phyloP scores from a whole-genome alignment of 2,329 filamentous ascomycete genomes.

The Chrysoporthe austroafricana region DNA sequence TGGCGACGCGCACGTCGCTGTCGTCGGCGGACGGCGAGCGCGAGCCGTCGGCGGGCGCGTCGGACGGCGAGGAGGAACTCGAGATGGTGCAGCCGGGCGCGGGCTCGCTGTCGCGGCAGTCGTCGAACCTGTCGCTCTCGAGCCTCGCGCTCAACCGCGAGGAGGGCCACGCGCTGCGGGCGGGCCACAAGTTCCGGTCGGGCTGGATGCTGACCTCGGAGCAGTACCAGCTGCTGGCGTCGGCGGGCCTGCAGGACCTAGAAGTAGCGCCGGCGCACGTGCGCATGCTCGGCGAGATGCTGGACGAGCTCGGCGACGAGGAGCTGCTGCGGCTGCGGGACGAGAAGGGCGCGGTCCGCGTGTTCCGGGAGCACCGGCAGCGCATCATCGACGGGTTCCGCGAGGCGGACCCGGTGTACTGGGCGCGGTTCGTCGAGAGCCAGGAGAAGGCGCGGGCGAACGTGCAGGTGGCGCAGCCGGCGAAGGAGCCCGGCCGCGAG shows the following conservation, averaged over 20 bases:
- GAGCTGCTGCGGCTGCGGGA: slow-evolving; percentile 57
- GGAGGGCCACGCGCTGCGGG: slow-evolving; percentile 59
- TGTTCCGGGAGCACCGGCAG: slow-evolving; percentile 63
- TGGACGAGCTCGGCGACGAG: slow-evolving; percentile 66
- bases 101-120: slow-evolving; percentile 52
- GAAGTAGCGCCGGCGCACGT: slow-evolving; percentile 53
- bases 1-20: slow-evolving; percentile 34
- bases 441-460: slow-evolving; percentile 64
- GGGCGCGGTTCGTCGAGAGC: slow-evolving; percentile 65
- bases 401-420: slow-evolving; percentile 67
- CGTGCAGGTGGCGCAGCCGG: slow-evolving; percentile 40
- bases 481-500: neutral
- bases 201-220: slow-evolving; percentile 54
- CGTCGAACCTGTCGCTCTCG: slow-evolving; percentile 54
- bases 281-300: slow-evolving; percentile 61
- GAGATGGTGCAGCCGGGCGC: slow-evolving; percentile 12
- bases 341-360: slow-evolving; percentile 62
- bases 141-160: slow-evolving; percentile 60
- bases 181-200: slow-evolving; percentile 60
- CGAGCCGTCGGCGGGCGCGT: slow-evolving; percentile 43
- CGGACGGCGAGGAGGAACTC: slow-evolving; percentile 56
- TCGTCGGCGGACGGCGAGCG: slow-evolving; percentile 41
- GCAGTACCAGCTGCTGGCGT: slow-evolving; percentile 52
- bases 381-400: slow-evolving; percentile 54
- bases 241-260: slow-evolving; percentile 51